phyloP scores from a whole-genome alignment of 495 filamentous ascomycete species.

The Penicillium silybi region DNA sequence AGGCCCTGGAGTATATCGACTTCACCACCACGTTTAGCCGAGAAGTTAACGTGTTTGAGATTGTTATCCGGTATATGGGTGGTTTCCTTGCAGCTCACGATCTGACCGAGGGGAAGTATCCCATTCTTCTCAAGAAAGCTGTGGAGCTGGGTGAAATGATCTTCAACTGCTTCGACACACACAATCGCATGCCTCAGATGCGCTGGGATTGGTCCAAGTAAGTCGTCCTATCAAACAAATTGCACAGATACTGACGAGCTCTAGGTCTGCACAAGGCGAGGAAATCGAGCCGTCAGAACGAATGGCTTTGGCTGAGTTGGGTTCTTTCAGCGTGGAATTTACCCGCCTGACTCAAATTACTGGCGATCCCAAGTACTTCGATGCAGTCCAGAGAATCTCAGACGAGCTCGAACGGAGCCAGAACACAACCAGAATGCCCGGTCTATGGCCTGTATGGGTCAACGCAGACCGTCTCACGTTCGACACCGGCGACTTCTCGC shows the following conservation, averaged over 20 bases:
- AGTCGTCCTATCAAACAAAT: neutral
- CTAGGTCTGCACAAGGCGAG: constrained; percentile 33
- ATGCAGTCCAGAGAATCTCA: constrained; percentile 86
- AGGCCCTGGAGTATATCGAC: constrained; percentile 51
- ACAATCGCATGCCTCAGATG: constrained; percentile 83
- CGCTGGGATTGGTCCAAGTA: constrained; percentile 49
- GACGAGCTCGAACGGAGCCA: constrained; percentile 75
- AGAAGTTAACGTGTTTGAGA: constrained; percentile 79
- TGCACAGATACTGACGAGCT: constrained; percentile 7
- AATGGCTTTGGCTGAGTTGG: constrained; percentile 73
- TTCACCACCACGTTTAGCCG: constrained; percentile 46
- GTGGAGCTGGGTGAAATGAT: constrained; percentile 82
- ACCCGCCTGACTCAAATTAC: constrained; percentile 90
- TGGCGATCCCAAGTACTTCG: constrained; percentile 79
- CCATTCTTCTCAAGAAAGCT: constrained; percentile 76
- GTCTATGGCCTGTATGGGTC: constrained; percentile 77
- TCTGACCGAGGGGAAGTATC: constrained; percentile 61
- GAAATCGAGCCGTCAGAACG: constrained; percentile 33
- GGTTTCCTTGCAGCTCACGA: constrained; percentile 83
- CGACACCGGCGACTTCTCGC: constrained; percentile 55
- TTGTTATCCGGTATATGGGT: constrained; percentile 82
- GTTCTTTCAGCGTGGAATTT: constrained; percentile 86
- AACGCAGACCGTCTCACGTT: constrained; percentile 56
- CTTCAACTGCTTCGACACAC: constrained; percentile 90
- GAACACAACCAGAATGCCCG: constrained; percentile 61